Percentiles rank a stretch among this genome's conserved stretches.
phyloP scores from a whole-genome alignment of 1,284 basidiomycete species.

The Cutaneotrichosporon daszewskae region DNA sequence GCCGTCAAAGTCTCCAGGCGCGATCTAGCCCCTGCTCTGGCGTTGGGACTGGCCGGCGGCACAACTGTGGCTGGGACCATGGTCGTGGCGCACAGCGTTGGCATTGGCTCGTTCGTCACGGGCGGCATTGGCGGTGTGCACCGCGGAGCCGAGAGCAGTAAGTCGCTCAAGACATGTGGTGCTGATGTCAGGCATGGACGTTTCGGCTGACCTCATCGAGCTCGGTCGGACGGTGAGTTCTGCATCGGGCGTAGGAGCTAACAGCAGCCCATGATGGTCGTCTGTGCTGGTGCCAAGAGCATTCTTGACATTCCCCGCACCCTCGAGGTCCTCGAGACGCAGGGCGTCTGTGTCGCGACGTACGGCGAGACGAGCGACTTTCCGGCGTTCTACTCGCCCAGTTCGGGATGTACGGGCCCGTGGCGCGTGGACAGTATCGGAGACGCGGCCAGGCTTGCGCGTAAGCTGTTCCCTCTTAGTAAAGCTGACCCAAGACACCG shows the following conservation, averaged over 20 bases:
- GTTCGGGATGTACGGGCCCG: constrained; percentile 59
- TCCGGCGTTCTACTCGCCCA: constrained; percentile 82
- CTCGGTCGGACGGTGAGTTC: constrained; percentile 60
- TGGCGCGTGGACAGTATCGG: constrained; percentile 10
- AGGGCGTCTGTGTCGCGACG: constrained; percentile 85
- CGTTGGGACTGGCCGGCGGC: constrained; percentile 68
- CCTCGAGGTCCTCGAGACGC: constrained; percentile 93
- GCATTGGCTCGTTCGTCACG: constrained; percentile 64
- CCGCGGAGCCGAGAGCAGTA: constrained; percentile 79
- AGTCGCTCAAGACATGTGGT: background rate
- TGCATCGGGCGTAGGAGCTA: background rate
- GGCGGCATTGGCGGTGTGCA: constrained; percentile 67
- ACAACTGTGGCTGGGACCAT: constrained; percentile 88
- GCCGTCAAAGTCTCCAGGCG: constrained; percentile 75
- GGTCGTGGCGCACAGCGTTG: constrained; percentile 70
- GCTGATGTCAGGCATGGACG: constrained; percentile 69
- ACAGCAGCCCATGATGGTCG: constrained; percentile 61
- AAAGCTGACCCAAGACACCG: constrained; percentile 28
- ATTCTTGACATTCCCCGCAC: constrained; percentile 91
- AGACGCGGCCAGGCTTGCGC: constrained; percentile 21
- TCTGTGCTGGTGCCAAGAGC: constrained; percentile 92
- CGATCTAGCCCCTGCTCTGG: constrained; percentile 75
- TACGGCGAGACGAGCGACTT: constrained; percentile 74
- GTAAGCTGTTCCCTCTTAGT: constrained; percentile 1
- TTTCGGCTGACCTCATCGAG: constrained; percentile 85